Percentiles rank a stretch among this genome's conserved stretches.
Evolutionary conservation across 2,329 filamentous ascomycete species (phyloP).

Genomic region (Bipolaris gigantea): DNA sequence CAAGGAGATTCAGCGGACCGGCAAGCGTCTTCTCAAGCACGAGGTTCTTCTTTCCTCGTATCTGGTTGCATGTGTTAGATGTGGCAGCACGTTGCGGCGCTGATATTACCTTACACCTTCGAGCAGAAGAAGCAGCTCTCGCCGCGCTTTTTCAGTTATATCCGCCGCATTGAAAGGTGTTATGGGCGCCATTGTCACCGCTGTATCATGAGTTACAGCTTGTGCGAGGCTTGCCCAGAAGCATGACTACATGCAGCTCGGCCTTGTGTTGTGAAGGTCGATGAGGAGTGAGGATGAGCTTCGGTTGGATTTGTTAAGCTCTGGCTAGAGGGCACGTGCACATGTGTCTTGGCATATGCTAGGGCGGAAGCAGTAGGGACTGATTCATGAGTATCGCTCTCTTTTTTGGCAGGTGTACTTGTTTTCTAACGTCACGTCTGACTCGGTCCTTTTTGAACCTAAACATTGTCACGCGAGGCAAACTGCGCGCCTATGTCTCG

Average conservation of each 20-base stretch:
- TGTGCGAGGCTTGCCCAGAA: slow-evolving; percentile 2
- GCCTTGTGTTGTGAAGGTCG: slow-evolving; percentile 11
- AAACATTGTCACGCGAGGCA: no score
- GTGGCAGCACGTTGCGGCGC: slow-evolving; percentile 26
- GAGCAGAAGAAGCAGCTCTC: slow-evolving; percentile 85
- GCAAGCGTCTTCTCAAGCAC: slow-evolving; percentile 90
- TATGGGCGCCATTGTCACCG: slow-evolving; percentile 64
- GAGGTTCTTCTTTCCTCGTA: slow-evolving; percentile 97
- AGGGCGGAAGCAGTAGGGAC: neutral
- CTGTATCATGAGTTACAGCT: slow-evolving; percentile 15
- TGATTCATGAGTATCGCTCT: neutral
- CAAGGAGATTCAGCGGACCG: slow-evolving; percentile 84
- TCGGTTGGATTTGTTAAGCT: slow-evolving; percentile 10
- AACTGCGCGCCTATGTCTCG: neutral
- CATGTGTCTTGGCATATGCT: slow-evolving; percentile 16
- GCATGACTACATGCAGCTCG: slow-evolving; percentile 13
- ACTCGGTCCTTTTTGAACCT: neutral
- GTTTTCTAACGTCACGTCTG: no score
- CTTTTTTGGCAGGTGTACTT: no score
- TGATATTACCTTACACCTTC: slow-evolving; percentile 79
- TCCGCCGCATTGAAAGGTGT: slow-evolving; percentile 72
- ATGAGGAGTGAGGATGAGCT: slow-evolving; percentile 1
- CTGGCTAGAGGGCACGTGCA: slow-evolving; percentile 20
- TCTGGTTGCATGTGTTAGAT: slow-evolving; percentile 58
- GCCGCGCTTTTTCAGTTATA: slow-evolving; percentile 78